phyloP scores from a whole-genome alignment of 2,329 filamentous ascomycete genomes.

The Nigrograna mackinnonii region DNA sequence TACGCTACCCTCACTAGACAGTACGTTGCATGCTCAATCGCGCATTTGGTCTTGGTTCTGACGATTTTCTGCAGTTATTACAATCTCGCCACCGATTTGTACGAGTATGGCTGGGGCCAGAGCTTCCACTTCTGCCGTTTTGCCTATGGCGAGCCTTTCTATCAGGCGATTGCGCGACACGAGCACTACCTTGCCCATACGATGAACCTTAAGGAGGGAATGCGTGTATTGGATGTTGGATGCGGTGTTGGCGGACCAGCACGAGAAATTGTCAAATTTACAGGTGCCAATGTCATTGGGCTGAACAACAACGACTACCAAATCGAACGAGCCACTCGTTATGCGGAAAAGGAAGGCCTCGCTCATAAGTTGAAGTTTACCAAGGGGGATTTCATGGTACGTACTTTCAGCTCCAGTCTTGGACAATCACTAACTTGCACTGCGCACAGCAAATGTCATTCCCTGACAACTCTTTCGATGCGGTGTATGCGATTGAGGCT shows the following conservation, averaged over 20 bases:
- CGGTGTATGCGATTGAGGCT: slow-evolving; percentile 95
- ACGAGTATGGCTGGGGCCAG: slow-evolving; percentile 96
- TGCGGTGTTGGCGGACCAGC: slow-evolving; percentile 97
- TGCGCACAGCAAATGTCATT: slow-evolving; percentile 82
- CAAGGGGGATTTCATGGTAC: slow-evolving; percentile 94
- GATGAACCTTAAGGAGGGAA: slow-evolving; percentile 82
- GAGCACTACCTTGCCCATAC: slow-evolving; percentile 95
- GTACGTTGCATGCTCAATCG: slow-evolving; percentile 55
- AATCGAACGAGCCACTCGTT: slow-evolving; percentile 87
- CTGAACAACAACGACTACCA: slow-evolving; percentile 99
- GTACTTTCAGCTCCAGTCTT: slow-evolving; percentile 10
- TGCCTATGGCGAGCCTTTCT: slow-evolving; percentile 81
- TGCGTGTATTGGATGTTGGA: slow-evolving; percentile 92
- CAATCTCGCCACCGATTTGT: slow-evolving; percentile 93
- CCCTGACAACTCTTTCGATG: slow-evolving; percentile 88
- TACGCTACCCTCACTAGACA: slow-evolving; percentile 94
- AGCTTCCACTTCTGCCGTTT: slow-evolving; percentile 99
- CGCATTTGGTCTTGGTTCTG: background rate
- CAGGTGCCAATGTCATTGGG: slow-evolving; percentile 83
- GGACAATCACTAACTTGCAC: slow-evolving; percentile 6
- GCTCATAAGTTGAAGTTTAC: slow-evolving; percentile 80
- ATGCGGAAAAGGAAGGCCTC: slow-evolving; percentile 81
- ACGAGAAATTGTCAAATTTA: slow-evolving; percentile 94
- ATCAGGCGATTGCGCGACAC: slow-evolving; percentile 90
- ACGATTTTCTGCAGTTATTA: slow-evolving; percentile 70